These are phyloP conservation scores for Xylariaceae sp. DNA, from an alignment of 2,329 filamentous ascomycete species.

Conservation along the genomic window DNA sequence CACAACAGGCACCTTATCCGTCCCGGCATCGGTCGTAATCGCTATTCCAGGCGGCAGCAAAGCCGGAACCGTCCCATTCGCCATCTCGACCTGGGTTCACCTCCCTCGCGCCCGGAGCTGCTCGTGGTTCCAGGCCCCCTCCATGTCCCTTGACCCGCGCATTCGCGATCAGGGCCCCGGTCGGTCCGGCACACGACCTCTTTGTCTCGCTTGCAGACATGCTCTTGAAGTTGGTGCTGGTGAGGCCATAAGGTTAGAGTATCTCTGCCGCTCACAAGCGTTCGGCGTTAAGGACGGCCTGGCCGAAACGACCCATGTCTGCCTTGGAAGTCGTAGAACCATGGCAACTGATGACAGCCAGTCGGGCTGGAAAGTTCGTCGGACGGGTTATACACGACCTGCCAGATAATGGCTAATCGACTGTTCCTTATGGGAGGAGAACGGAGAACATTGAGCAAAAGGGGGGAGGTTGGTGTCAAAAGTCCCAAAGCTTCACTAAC, in stretches of 20 bases:
- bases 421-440: too few relatives aligned
- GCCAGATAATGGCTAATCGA: too few relatives aligned
- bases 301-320: background rate
- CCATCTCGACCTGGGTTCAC: slow-evolving; percentile 46
- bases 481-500: background rate
- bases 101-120: slow-evolving; percentile 45
- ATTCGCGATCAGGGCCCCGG: slow-evolving; percentile 46
- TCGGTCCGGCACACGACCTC: slow-evolving; percentile 41
- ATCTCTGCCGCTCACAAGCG: slow-evolving; percentile 32
- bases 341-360: background rate
- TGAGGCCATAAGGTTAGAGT: too few relatives aligned
- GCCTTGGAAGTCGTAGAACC: background rate
- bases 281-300: background rate
- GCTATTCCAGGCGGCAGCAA: slow-evolving; percentile 44
- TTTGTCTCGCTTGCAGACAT: slow-evolving; percentile 34
- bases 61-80: slow-evolving; percentile 41
- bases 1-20: slow-evolving; percentile 42
- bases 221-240: slow-evolving; percentile 34
- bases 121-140: slow-evolving; percentile 48
- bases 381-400: too few relatives aligned
- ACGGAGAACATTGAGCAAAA: too few relatives aligned
- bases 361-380: too few relatives aligned
- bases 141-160: slow-evolving; percentile 51
- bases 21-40: slow-evolving; percentile 25
- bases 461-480: background rate